Conservation (phyloP, 306 rosid species). For the Pterocarpus macrocarpus region DNA sequence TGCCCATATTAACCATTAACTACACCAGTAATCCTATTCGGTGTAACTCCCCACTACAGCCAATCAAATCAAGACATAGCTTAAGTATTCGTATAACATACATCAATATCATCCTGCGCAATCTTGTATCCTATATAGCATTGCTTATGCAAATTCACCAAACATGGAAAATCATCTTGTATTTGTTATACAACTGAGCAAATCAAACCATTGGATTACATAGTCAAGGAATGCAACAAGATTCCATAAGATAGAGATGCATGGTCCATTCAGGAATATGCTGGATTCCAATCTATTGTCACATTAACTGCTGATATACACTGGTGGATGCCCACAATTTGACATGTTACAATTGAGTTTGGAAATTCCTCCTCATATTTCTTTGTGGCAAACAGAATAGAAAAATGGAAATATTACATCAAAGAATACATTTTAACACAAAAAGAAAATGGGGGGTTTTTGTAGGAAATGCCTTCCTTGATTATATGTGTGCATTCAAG, state of each 20-base stretch:
- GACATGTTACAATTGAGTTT: constrained; percentile 37
- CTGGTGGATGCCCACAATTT: constrained; percentile 1
- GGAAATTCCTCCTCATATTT: constrained; percentile 10
- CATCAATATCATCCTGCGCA: not conserved
- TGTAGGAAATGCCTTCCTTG: constrained; percentile 22
- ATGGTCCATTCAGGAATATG: constrained; percentile 1
- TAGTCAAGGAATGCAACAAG: not conserved
- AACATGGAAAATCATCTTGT: constrained; percentile 5
- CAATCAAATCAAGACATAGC: not conserved
- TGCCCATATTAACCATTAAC: not conserved
- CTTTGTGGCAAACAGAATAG: constrained; percentile 24
- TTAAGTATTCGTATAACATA: constrained; percentile 7
- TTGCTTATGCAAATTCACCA: not conserved
- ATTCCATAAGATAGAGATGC: not conserved
- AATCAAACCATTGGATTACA: constrained; percentile 15
- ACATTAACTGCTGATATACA: constrained; percentile 4
- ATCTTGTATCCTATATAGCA: not conserved
- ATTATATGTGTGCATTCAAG: constrained; percentile 25
- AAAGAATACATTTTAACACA: not conserved
- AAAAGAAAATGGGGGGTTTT: not conserved
- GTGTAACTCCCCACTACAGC: not conserved
- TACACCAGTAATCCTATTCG: not conserved
- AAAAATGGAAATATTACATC: constrained; percentile 28
- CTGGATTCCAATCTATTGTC: not conserved
- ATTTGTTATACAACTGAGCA: not conserved